Evolutionary conservation across 768 basidiomycete species (phyloP), one percentile per base, ranked within the genome.

Genomic region (Boletus pseudo-olivaceus): DNA sequence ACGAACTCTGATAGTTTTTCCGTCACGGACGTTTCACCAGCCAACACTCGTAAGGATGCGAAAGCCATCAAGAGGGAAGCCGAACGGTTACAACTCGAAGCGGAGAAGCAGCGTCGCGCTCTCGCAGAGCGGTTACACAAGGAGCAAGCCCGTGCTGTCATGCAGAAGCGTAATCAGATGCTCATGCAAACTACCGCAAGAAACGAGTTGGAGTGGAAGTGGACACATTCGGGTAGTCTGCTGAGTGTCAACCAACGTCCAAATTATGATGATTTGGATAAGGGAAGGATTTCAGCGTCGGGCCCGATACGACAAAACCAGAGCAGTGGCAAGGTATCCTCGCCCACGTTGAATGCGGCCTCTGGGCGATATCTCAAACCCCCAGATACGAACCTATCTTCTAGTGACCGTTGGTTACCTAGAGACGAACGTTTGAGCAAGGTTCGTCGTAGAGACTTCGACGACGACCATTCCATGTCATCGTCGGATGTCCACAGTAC

Each of bases 381-480:
- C 15, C 67, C 57, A 45, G 76, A 77, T 39, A 67, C 64, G 17
- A 66, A 68, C 10, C 58, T 66, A 47, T 71, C 66, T 32, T 58
- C 66, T 26, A 72, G 68, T 54, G 81, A 78, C 56, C 80, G 79
- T 76, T 80, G 83, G 69, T 26, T 58, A 46, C 62, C 68, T 15
- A 74, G 77, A 43, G 79, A 80, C 46, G 87, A 88, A 65, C 80
- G 86, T 26, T 69, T 87, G 65, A 73, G 80, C 51, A 94, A 94
- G 76, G 88, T 83, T 57, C 82, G 92, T 58, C 81, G 88, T 66
- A 76, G 89, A 66, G 90, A 93, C 62, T 87, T 81, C 60, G 93
- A 95, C 72, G 93, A 93, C 65, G 92, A 93, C 63, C 90, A 89
- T 65, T 94, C 93, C 30, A 88, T 92, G 82, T 92, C 90, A 50